Base-by-base conservation (phyloP, 352 stramenopile species). In the Thalassiosira pacifica region DNA sequence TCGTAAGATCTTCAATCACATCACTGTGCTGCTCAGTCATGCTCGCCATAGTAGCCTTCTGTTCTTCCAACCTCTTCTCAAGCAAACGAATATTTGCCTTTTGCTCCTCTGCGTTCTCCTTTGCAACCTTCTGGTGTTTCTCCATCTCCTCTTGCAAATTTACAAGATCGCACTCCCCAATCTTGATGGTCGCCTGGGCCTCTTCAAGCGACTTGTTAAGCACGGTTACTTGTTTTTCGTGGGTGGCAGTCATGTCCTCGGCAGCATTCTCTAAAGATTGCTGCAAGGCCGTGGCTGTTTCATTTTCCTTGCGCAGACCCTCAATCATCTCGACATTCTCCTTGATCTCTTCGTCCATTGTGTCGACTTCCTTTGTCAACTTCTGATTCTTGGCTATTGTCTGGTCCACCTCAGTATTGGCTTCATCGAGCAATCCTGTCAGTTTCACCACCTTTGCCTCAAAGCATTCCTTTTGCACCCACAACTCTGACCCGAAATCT, bases 81-180 rank as follows among this genome's bases (percentile, higher is more conserved):
- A n/a, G n/a, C n/a, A n/a, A n/a, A n/a, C n/a, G n/a, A 48, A 34
- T 16, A 48, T 34, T 48, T 24, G 40, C 22, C 22, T 42, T 68
- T 24, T 48, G 60, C 60, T 52, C 24, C 40, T 68, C 60, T 27
- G 37, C n/a, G n/a, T n/a, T n/a, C n/a, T n/a, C n/a, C n/a, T n/a
- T n/a, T n/a, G 13, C 45, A 57, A 57, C 4, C 24, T 57, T 6
- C 2, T n/a, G 4, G 45, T 19, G 5, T n/a, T 6, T 19, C 13
- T 57, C 16, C 37, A 48, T 48, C 37, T 68, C 40, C 60, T 34
- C 27, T 52, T 24, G 19, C 11, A 42, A 24, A 13, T 34, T 37
- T 13, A 55, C 53, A 18, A 55, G 29, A 55, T 70, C 32, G 32
- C 26, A 27, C 32, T 70, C 53, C 61, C 26, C 53, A 29, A 26